Percentiles rank a stretch among this genome's conserved stretches.
Evolutionary conservation across 169 alveolate genomes (phyloP).

Genomic region (Pseudocohnilembus persalinus): DNA sequence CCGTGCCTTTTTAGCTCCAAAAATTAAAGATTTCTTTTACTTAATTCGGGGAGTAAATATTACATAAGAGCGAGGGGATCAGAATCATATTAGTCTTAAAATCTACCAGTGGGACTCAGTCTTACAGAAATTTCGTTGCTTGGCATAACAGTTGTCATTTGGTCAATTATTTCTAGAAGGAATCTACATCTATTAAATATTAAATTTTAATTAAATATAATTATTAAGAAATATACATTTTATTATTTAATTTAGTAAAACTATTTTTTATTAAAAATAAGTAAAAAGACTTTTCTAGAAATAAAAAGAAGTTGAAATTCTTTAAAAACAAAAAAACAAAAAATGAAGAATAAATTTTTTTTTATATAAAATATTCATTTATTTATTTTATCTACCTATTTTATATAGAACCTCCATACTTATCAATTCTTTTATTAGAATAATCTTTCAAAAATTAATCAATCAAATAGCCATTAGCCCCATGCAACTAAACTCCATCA

Average conservation of each 20-base stretch:
- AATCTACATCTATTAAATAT: slow-evolving; percentile 64
- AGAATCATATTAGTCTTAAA: slow-evolving; percentile 28
- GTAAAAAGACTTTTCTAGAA: too few relatives aligned
- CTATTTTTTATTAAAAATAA: too few relatives aligned
- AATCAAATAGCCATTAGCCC: slow-evolving; percentile 70
- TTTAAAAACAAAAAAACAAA: too few relatives aligned
- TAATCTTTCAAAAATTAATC: slow-evolving; percentile 58
- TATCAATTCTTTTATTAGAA: slow-evolving; percentile 60
- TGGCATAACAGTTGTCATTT: slow-evolving; percentile 46
- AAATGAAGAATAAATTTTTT: too few relatives aligned
- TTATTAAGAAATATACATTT: too few relatives aligned
- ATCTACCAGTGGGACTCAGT: slow-evolving; percentile 31
- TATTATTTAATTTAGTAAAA: too few relatives aligned
- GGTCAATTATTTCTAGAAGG: slow-evolving; percentile 36
- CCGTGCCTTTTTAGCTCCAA: slow-evolving; percentile 33
- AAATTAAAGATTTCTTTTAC: slow-evolving; percentile 46
- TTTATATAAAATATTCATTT: too few relatives aligned
- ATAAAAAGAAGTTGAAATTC: too few relatives aligned
- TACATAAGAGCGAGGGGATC: slow-evolving; percentile 34
- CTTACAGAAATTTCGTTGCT: slow-evolving; percentile 17
- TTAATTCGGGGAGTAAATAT: slow-evolving; percentile 36
- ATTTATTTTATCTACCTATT: too few relatives aligned
- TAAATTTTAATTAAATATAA: too few relatives aligned
- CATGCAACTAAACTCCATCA: too few relatives aligned
- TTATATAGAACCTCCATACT: slow-evolving; percentile 69